Conservation (phyloP, 441 rosid species). For the Erodium trifolium region DNA sequence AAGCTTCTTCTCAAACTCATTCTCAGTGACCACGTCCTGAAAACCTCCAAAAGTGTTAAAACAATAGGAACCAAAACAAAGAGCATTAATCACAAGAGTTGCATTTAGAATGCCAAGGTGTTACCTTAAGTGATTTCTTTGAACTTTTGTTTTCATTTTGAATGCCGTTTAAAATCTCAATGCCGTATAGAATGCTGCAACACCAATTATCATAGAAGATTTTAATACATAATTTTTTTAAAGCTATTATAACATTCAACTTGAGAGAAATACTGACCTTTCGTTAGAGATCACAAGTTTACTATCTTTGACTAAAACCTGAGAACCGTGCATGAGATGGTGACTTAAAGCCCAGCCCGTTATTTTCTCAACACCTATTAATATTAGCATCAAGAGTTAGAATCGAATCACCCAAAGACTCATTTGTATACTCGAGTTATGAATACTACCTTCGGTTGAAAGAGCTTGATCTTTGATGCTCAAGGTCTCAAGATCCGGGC, state of each 20-base stretch:
- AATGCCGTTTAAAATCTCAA: slow-evolving; percentile 64
- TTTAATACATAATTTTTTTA: neutral
- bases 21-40: slow-evolving; percentile 96
- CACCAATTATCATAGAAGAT: too few relatives aligned
- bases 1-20: slow-evolving; percentile 97
- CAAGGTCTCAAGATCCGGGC: slow-evolving; percentile 69
- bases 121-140: slow-evolving; percentile 91
- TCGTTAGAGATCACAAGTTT: slow-evolving; percentile 65
- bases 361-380: slow-evolving; percentile 79
- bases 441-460: slow-evolving; percentile 60
- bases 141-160: slow-evolving; percentile 77
- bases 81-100: neutral
- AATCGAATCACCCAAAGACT: too few relatives aligned
- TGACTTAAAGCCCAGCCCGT: slow-evolving; percentile 91
- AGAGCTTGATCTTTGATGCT: slow-evolving; percentile 75
- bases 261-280: slow-evolving; percentile 39
- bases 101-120: slow-evolving; percentile 1
- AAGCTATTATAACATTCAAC: neutral
- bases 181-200: slow-evolving; percentile 70
- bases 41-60: slow-evolving; percentile 16
- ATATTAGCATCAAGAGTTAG: neutral
- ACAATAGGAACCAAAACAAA: slow-evolving; percentile 7
- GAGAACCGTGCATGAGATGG: slow-evolving; percentile 67
- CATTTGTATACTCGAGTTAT: slow-evolving; percentile 9
- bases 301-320: slow-evolving; percentile 49